These are phyloP conservation scores for Boehmeria nivea DNA, from an alignment of 306 rosid genomes.

Conservation along the genomic window DNA sequence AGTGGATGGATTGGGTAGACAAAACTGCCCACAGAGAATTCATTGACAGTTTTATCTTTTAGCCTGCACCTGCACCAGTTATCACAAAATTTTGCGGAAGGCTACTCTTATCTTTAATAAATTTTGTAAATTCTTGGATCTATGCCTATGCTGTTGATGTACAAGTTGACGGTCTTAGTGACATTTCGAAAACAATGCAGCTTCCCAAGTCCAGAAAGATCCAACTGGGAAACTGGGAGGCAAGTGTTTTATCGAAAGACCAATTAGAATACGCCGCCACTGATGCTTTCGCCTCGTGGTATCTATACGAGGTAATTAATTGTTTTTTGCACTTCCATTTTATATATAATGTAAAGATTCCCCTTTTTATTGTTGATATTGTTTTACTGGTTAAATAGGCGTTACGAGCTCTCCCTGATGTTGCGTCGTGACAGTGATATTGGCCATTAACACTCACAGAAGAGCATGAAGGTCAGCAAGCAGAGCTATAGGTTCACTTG, in stretches of 20 bases:
- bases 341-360: neutral
- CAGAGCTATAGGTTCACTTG: no score
- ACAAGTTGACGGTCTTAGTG: neutral
- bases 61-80: neutral
- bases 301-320: slow-evolving; percentile 59
- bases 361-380: neutral
- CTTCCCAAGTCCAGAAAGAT: slow-evolving; percentile 59
- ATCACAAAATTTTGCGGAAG: neutral
- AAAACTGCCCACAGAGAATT: neutral
- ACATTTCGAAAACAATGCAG: slow-evolving; percentile 33
- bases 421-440: no score
- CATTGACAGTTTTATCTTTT: neutral
- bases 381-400: slow-evolving; percentile 37
- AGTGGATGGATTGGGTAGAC: no score
- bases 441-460: neutral
- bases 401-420: slow-evolving; percentile 47
- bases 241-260: slow-evolving; percentile 43
- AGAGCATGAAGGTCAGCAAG: slow-evolving; percentile 5
- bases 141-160: neutral
- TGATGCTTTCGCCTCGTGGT: slow-evolving; percentile 86
- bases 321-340: neutral
- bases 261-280: slow-evolving; percentile 88
- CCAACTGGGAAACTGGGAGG: slow-evolving; percentile 83
- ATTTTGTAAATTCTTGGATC: no score
- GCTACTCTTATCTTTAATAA: neutral